phyloP scores from a whole-genome alignment of 1,284 basidiomycete genomes.

The Trametes versicolor region DNA sequence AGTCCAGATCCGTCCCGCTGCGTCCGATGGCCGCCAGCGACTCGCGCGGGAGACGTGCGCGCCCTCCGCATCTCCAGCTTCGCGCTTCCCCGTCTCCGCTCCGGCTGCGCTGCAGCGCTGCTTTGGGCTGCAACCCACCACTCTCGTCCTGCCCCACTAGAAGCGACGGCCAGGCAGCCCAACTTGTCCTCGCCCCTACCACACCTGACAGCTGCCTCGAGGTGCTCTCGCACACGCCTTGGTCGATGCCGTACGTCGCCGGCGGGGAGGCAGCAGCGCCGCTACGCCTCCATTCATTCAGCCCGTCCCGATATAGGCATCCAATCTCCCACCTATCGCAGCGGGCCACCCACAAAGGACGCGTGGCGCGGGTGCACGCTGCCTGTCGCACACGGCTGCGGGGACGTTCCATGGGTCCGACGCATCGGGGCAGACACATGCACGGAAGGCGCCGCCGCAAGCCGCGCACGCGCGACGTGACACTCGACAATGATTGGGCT shows the following conservation, averaged over 20 bases:
- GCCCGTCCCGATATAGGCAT: conserved; percentile 15
- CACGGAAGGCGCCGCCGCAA: conserved; percentile 12
- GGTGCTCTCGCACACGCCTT: conserved; percentile 2
- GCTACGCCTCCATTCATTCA: conserved; percentile 20
- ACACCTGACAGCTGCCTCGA: conserved; percentile 12
- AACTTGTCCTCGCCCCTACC: not conserved
- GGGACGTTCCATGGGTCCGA: too few species aligned
- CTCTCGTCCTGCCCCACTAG: conserved; percentile 17
- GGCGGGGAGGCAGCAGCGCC: not conserved
- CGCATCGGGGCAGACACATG: not conserved
- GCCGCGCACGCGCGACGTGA: not conserved
- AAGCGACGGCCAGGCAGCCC: conserved; percentile 18
- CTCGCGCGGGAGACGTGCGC: conserved; percentile 2
- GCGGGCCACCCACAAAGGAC: conserved; percentile 24
- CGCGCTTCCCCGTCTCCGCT: conserved; percentile 16
- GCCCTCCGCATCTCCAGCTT: not conserved
- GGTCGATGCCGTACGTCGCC: conserved; percentile 10
- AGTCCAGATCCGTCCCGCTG: conserved; percentile 12
- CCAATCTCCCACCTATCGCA: conserved; percentile 32
- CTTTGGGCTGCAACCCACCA: not conserved
- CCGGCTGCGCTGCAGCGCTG: conserved; percentile 19
- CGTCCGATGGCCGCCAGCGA: conserved; percentile 7
- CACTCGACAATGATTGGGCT: too few species aligned
- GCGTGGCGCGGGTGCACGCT: not conserved
- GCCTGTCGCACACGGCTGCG: too few species aligned